These are phyloP conservation scores for Eucalyptus curtisii DNA, from an alignment of 345 rosid species.

Conservation along the genomic window DNA sequence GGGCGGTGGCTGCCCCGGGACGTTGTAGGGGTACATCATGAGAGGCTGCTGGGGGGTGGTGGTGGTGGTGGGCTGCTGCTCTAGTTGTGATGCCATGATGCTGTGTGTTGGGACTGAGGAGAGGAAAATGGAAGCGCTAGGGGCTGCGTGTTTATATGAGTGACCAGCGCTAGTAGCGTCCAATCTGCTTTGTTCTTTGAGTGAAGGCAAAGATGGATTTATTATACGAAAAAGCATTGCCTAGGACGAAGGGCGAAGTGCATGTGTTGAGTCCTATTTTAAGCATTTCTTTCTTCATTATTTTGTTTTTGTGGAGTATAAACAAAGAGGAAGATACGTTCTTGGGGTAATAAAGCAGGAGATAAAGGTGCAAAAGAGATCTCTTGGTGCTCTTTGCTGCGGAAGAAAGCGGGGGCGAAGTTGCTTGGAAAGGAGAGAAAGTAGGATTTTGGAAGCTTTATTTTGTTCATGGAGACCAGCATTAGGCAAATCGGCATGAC, in stretches of 20 bases:
- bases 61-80: neutral
- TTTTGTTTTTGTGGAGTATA: neutral
- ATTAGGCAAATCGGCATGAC: neutral
- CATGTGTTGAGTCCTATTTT: neutral
- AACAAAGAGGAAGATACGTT: slow-evolving; percentile 1
- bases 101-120: neutral
- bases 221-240: neutral
- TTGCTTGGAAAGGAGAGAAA: slow-evolving; percentile 33
- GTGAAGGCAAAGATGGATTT: slow-evolving; percentile 16
- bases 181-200: slow-evolving; percentile 21
- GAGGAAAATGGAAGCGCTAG: neutral
- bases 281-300: neutral
- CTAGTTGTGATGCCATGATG: slow-evolving; percentile 5
- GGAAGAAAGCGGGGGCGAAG: neutral
- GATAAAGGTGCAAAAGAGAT: slow-evolving; percentile 4
- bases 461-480: neutral
- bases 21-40: slow-evolving; percentile 40
- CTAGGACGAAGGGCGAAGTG: neutral
- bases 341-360: slow-evolving; percentile 11
- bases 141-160: neutral
- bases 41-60: slow-evolving; percentile 23
- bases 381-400: slow-evolving; percentile 8
- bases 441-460: slow-evolving; percentile 15
- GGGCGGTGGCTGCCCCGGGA: slow-evolving; percentile 17
- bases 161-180: neutral